These are phyloP conservation scores for Oryza australiensis DNA, from an alignment of 176 grass and related monocot species.

Conservation along the genomic window DNA sequence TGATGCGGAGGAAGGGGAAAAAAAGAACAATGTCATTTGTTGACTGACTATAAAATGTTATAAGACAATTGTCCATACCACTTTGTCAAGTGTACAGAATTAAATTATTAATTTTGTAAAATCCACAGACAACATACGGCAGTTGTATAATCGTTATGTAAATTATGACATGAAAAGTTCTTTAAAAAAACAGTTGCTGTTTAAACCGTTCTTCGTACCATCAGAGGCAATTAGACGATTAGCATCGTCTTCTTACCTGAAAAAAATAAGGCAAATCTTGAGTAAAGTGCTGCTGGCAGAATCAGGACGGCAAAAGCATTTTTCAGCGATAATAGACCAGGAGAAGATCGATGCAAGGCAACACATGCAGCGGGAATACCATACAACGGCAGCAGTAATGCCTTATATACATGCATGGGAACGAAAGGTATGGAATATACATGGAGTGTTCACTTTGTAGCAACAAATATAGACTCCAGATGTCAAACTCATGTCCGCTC, in stretches of 20 bases:
- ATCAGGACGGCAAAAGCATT: background rate
- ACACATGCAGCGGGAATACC: background rate
- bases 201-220: background rate
- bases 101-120: no score
- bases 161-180: background rate
- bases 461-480: slow-evolving; percentile 29
- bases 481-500: slow-evolving; percentile 24
- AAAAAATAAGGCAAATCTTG: background rate
- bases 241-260: background rate
- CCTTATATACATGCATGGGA: slow-evolving; percentile 21
- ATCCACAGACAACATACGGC: no score
- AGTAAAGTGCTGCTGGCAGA: background rate
- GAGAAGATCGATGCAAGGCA: background rate
- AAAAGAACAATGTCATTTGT: background rate
- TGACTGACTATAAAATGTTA: background rate
- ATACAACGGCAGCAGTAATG: background rate
- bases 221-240: background rate
- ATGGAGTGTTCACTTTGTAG: slow-evolving; percentile 10
- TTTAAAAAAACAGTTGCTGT: background rate
- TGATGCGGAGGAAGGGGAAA: no score
- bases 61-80: background rate
- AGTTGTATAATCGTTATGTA: no score
- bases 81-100: no score
- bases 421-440: slow-evolving; percentile 15
- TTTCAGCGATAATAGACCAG: background rate